A percentile compares a stretch with the other conserved stretches of the same genome.
phyloP scores from a whole-genome alignment of 1,284 basidiomycete genomes.

The Cystobasidiaceae sp. region DNA sequence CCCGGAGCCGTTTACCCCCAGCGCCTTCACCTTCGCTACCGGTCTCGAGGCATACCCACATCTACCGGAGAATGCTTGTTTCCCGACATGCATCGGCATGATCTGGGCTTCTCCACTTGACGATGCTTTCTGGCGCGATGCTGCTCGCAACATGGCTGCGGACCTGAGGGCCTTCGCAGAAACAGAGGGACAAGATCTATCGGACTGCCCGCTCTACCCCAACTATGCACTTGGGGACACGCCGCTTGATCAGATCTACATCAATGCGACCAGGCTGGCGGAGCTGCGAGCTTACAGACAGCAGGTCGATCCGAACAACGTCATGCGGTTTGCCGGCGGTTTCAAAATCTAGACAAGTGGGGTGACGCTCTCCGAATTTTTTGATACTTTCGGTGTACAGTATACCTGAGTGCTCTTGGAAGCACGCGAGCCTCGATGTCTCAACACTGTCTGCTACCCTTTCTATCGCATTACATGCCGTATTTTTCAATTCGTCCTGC shows the following conservation, averaged over 20 bases:
- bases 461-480: no score
- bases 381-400: no score
- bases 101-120: background rate
- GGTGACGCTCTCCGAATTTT: no score
- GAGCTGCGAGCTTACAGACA: background rate
- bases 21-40: background rate
- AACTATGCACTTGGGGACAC: slow-evolving; percentile 11
- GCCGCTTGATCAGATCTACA: slow-evolving; percentile 5
- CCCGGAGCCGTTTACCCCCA: background rate
- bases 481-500: no score
- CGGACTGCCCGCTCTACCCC: slow-evolving; percentile 6
- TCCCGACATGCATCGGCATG: background rate
- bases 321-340: slow-evolving; percentile 4
- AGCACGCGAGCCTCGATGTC: no score
- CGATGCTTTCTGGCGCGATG: slow-evolving; percentile 3
- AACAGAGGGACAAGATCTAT: background rate
- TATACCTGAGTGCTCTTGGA: no score
- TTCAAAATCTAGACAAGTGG: slow-evolving; percentile 2
- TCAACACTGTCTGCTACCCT: no score
- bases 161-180: background rate
- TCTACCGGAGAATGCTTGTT: background rate
- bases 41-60: background rate
- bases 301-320: background rate
- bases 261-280: background rate
- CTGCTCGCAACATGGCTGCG: background rate